These are phyloP conservation scores for Xanthoconium purpureum DNA, from an alignment of 768 basidiomycete species.

Conservation along the genomic window DNA sequence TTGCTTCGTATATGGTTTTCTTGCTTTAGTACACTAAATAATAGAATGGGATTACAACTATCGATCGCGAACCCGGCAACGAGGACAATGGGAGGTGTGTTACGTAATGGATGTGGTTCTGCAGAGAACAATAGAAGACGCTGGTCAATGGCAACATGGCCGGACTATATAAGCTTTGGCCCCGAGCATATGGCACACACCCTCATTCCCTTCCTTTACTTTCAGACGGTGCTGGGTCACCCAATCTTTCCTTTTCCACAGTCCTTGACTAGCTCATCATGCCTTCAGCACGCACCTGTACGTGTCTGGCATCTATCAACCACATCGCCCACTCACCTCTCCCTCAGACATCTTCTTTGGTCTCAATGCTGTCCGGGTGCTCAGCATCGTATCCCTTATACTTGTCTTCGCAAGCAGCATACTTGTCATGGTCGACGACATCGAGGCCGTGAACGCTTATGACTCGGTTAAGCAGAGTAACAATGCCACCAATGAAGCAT, in stretches of 20 bases:
- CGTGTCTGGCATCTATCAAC: slow-evolving; percentile 19
- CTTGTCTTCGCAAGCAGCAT: slow-evolving; percentile 81
- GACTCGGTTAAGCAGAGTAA: slow-evolving; percentile 39
- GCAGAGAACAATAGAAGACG: slow-evolving; percentile 32
- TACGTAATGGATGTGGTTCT: slow-evolving; percentile 15
- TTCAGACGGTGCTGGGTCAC: slow-evolving; percentile 34
- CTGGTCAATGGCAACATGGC: slow-evolving; percentile 13
- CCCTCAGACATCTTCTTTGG: slow-evolving; percentile 60
- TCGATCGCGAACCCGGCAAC: slow-evolving; percentile 4
- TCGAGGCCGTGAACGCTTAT: slow-evolving; percentile 72
- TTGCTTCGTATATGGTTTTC: not conserved
- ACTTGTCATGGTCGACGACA: slow-evolving; percentile 67
- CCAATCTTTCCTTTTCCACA: slow-evolving; percentile 17
- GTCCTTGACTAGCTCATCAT: slow-evolving; percentile 19
- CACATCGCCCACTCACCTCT: not conserved
- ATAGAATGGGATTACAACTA: slow-evolving; percentile 1
- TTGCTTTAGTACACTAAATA: slow-evolving; percentile 1
- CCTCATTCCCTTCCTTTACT: slow-evolving; percentile 3
- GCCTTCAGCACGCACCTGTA: slow-evolving; percentile 43
- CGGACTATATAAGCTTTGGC: slow-evolving; percentile 23
- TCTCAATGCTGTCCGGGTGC: slow-evolving; percentile 72
- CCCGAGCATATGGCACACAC: not conserved
- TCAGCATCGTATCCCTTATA: slow-evolving; percentile 76
- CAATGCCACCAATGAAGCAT: slow-evolving; percentile 29
- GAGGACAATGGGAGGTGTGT: slow-evolving; percentile 24